phyloP scores from a whole-genome alignment of 441 rosid genomes.

The Aquilaria agallochum region DNA sequence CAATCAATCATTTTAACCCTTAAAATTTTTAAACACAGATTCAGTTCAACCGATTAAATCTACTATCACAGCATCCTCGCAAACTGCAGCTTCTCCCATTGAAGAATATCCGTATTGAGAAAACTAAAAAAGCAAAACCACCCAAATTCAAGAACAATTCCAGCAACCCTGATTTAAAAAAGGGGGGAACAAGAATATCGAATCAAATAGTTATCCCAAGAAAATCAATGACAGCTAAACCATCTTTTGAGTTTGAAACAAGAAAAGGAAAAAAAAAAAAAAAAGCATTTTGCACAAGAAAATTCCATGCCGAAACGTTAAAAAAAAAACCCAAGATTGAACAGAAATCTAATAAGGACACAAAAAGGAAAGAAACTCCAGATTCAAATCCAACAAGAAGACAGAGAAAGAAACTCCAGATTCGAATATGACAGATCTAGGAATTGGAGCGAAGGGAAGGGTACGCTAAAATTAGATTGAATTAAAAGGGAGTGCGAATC shows the following conservation, averaged over 20 bases:
- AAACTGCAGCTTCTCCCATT: slow-evolving; percentile 56
- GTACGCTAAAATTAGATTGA: not conserved
- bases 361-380: slow-evolving; percentile 13
- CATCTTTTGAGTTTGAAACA: slow-evolving; percentile 11
- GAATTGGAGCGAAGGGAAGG: slow-evolving; percentile 12
- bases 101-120: slow-evolving; percentile 13
- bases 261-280: not conserved
- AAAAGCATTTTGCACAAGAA: not conserved
- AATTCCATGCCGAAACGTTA: slow-evolving; percentile 9
- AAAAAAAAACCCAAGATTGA: slow-evolving; percentile 7
- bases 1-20: no score
- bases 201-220: slow-evolving; percentile 11
- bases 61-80: slow-evolving; percentile 30
- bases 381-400: slow-evolving; percentile 14
- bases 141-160: slow-evolving; percentile 7
- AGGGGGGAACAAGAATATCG: slow-evolving; percentile 7
- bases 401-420: not conserved
- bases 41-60: slow-evolving; percentile 13
- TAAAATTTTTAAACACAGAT: no score
- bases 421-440: slow-evolving; percentile 33
- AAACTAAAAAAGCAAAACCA: slow-evolving; percentile 31
- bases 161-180: slow-evolving; percentile 5
- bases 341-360: slow-evolving; percentile 10
- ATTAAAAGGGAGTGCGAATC: slow-evolving; percentile 5
- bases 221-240: slow-evolving; percentile 18